Evolutionary conservation across 768 basidiomycete species (phyloP).

Genomic region (Tulasnella sp.): DNA sequence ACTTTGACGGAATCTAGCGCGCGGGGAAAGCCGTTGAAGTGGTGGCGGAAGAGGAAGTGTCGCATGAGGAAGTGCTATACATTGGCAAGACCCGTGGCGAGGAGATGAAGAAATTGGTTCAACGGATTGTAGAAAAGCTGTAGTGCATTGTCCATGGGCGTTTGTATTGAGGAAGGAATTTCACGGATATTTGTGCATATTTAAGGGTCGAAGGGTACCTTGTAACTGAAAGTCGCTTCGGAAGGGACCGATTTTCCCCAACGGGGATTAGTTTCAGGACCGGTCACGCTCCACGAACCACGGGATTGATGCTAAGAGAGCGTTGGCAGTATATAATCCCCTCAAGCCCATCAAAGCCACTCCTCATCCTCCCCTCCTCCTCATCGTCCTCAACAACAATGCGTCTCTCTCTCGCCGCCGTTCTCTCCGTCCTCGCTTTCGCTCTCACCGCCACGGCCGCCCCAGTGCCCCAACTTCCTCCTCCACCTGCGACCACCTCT

Average conservation of each 20-base stretch:
- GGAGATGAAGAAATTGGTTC: constrained; percentile 58
- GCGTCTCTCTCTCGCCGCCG: constrained; percentile 7
- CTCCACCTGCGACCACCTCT: background rate
- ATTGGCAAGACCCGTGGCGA: constrained; percentile 56
- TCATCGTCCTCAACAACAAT: background rate
- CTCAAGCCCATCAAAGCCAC: background rate
- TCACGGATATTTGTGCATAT: no score
- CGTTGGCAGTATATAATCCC: no score
- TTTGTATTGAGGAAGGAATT: no score
- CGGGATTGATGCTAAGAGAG: no score
- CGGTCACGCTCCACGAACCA: no score
- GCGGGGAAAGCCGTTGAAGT: constrained; percentile 40
- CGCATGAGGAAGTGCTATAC: constrained; percentile 67
- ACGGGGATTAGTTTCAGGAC: no score
- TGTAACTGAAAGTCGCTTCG: no score
- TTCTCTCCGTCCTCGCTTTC: background rate
- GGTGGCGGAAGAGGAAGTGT: constrained; percentile 39
- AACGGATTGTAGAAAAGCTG: constrained; percentile 36
- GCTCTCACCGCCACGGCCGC: background rate
- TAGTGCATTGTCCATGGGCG: no score
- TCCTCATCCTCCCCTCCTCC: background rate
- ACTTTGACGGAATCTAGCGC: constrained; percentile 33
- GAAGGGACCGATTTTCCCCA: no score
- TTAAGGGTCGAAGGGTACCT: no score
- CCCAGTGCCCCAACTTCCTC: background rate